Base-by-base conservation (phyloP, 2,329 filamentous ascomycete species). In the Paecilomyces dactylethromorphus region DNA sequence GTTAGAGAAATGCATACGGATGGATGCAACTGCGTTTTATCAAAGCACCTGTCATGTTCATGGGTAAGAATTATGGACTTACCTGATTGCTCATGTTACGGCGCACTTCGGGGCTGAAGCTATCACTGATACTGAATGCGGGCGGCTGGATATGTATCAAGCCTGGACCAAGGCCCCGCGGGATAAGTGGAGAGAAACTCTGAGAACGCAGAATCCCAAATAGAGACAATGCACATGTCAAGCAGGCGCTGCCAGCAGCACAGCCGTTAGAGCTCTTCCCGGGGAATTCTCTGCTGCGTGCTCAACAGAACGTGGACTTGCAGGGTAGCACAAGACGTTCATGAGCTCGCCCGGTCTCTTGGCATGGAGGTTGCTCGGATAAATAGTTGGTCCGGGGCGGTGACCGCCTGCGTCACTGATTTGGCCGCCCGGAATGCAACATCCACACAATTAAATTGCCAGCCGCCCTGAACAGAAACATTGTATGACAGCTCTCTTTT, bases 31-130 rank as follows among this genome's bases (percentile, higher is more conserved):
- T 21, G 54, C 10, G 24, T 32, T 32, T 55, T 21, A 8, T n/a
- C 15, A 18, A 45, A 45, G 39, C 1, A n/a, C 18, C n/a, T 45
- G 39, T 1, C 5, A 45, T 45, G 56, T 53, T 59, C 53, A 55
- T 7, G 56, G 45, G 54, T 54, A 54, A 31, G 51, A 50, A 26
- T 29, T 7, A n/a, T 10, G n/a, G 22, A 29, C 59, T 63, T 53
- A 65, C 63, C 60, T 63, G 61, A 59, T 62, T 62, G 61, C 61
- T 39, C 60, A 59, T 61, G 54, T 56, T 62, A 63, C 59, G 51
- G 60, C 58, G 59, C 58, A 55, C 61, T 56, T 56, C 53, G 58
- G 59, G 31, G 56, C 53, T 21, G 59, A 54, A 53, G 50, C 55
- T 58, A 59, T 57, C 60, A 59, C 56, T 56, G 50, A 63, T 63